phyloP scores from a whole-genome alignment of 169 alveolate species.

The Theileria orientalis region DNA sequence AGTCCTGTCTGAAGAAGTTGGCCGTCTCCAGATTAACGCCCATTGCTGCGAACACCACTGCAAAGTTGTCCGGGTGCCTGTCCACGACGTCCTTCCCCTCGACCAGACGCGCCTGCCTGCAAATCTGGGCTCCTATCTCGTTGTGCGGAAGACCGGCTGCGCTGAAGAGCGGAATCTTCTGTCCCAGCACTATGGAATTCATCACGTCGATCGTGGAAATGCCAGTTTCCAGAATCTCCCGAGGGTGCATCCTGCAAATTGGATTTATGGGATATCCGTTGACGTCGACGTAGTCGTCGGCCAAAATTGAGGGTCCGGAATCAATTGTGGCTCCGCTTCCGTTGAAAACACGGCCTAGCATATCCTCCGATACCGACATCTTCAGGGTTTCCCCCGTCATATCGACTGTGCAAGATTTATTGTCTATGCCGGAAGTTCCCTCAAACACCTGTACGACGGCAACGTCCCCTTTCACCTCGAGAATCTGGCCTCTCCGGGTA shows the following conservation, averaged over 20 bases:
- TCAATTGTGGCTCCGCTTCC: constrained; percentile 99
- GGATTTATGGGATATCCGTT: constrained; percentile 98
- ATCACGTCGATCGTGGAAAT: constrained; percentile 99
- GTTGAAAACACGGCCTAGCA: constrained; percentile 99
- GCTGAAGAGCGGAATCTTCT: constrained; percentile 99
- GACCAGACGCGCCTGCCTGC: constrained; percentile 98
- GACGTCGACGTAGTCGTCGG: constrained; percentile 95
- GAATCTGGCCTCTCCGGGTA: constrained; percentile 95
- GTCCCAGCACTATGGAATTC: constrained; percentile 99
- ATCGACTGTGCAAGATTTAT: constrained; percentile 93
- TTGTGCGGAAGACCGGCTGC: constrained; percentile 99
- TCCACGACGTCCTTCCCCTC: constrained; percentile 97
- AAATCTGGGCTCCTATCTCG: constrained; percentile 99
- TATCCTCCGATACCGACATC: constrained; percentile 99
- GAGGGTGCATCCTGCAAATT: constrained; percentile 96
- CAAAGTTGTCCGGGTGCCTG: constrained; percentile 98
- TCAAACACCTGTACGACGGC: constrained; percentile 99
- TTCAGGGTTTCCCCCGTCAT: constrained; percentile 97
- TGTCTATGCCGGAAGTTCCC: constrained; percentile 99
- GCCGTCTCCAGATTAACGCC: constrained; percentile 99
- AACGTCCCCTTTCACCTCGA: constrained; percentile 96
- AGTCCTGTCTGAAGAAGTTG: constrained; percentile 98
- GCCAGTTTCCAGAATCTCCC: constrained; percentile 99
- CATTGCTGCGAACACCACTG: constrained; percentile 99
- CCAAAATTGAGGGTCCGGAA: constrained; percentile 97